Evolutionary conservation across 208 protist genomes (phyloP).

Genomic region (Porcisia hertigi): DNA sequence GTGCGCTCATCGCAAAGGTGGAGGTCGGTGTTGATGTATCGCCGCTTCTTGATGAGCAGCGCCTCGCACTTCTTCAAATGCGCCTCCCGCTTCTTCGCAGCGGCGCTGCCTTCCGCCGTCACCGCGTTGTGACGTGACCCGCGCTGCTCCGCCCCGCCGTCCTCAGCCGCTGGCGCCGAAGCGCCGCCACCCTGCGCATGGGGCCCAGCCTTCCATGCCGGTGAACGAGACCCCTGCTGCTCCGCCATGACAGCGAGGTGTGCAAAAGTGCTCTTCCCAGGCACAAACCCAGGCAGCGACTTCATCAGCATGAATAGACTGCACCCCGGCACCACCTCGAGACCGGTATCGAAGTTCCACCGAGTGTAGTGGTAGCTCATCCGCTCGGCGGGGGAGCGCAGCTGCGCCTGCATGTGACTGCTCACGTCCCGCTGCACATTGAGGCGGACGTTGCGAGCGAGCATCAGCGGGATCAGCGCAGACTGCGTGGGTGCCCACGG

Average conservation of each 20-base stretch:
- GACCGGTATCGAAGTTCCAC: too few relatives aligned
- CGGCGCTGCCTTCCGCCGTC: not conserved
- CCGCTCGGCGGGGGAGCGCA: too few relatives aligned
- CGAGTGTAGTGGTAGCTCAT: too few relatives aligned
- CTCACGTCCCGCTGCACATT: too few relatives aligned
- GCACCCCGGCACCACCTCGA: not conserved
- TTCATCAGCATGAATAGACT: not conserved
- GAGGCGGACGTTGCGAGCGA: too few relatives aligned
- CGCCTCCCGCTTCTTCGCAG: not conserved
- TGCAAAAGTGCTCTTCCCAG: not conserved
- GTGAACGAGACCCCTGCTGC: too few relatives aligned
- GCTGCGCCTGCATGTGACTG: too few relatives aligned
- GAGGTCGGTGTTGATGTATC: slow-evolving; percentile 2
- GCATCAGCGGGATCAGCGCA: too few relatives aligned
- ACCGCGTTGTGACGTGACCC: not conserved
- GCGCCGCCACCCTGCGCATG: not conserved
- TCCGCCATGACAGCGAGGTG: not conserved
- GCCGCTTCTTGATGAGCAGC: not conserved
- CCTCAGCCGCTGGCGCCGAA: not conserved
- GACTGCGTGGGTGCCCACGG: too few relatives aligned
- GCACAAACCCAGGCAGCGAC: not conserved
- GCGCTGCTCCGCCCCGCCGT: not conserved
- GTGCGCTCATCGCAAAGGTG: slow-evolving; percentile 12
- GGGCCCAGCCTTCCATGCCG: too few relatives aligned
- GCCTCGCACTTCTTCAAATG: slow-evolving; percentile 1